Base-by-base conservation (phyloP, 2,329 filamentous ascomycete species). In the Chalaropsis ovoidea region DNA sequence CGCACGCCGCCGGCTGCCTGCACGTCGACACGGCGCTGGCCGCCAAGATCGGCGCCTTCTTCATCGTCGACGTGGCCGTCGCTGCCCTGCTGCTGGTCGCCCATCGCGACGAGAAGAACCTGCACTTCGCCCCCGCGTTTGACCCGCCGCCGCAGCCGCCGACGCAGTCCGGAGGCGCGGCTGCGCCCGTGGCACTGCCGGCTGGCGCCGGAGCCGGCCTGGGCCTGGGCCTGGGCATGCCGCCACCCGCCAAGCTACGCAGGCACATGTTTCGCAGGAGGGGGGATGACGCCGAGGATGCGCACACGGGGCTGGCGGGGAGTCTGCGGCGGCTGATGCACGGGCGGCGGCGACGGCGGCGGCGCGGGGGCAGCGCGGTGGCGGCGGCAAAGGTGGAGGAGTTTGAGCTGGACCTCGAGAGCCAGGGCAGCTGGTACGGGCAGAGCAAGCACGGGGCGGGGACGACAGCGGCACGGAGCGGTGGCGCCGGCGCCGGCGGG, bases 1-100 rank as follows among this genome's bases (percentile, higher is more conserved):
- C 13, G 27, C 31, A 6, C 54, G 31, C 10, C 17, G 76, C 75
- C 5, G 84, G 84, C 17, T 84, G 78, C 75, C 72, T 87, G 54
- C 83, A 87, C 74, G 72, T 87, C 7, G 83, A 85, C 73, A 86
- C 84, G 0, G 77, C 77, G 15, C 78, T 86, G 49, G 84, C 84
- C 0, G 76, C 79, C 62, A 80, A 81, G 72, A 80, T 86, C 63
- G 82, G 85, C 54, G 78, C 79, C 42, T 85, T 82, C 71, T 87
- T 84, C 72, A 75, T 86, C 49, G 77, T 84, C 15, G 84, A 87
- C 71, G 83, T 86, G 0, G 84, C 81, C 3, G 81, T 86, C 17
- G 76, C 82, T 1, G 83, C 84, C 0, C 75, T 86, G 17, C 72
- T 86, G 69, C 76, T 87, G 3, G 83, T 86, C 5, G 83, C 83